Evolutionary conservation across 495 filamentous ascomycete species (phyloP), one percentile per base, ranked within the genome.

Genomic region (Aspergillus asperescens): DNA sequence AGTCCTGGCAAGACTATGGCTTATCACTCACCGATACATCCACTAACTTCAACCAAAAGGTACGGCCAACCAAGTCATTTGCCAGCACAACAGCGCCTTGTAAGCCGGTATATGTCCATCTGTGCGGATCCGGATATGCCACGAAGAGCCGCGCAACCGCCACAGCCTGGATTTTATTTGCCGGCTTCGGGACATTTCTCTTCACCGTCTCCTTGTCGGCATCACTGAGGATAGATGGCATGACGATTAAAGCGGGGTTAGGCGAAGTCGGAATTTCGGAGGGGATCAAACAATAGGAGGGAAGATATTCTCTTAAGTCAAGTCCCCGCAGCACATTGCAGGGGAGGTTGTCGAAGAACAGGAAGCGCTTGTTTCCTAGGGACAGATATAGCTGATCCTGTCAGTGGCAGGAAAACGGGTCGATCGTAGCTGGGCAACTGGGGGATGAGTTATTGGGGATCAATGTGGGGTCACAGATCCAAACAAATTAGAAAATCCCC

Each of bases 1-100:
- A 13, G 20, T 35, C 8, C 18, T 28, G 15, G 8, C 7, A 34
- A 15, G 5, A 7, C 18, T 15, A 29, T 3, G 8, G 10, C 19
- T 32, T 31, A 40, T 28, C 40, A 81, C 89, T 57, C 73, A 95
- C 91, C 65, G 88, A 95, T 49, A 98, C 81, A 71, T 98, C 93
- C 42, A 98, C 93, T 67, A 98, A 73, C 72, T 98, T 98, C 54
- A 98, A 71, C 88, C 93, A 98, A 68, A 89, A 93, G 2, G 94
- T 96, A 63, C 94, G 86, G 49, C 93, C 93, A 16, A 97, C 90
- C 25, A 92, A 64, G 64, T 98, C 93, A 67, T 98, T 91, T 45
- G 90, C 88, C 49, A 98, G 79, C 16, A 97, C 93, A n/a, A 81
- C 80, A 40, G 93, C 93, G 15, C 93, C 93, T 65, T 95, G 92